Conservation (phyloP, 1,139 yeast genomes). For the Kurtzmaniella quercitrusa region DNA sequence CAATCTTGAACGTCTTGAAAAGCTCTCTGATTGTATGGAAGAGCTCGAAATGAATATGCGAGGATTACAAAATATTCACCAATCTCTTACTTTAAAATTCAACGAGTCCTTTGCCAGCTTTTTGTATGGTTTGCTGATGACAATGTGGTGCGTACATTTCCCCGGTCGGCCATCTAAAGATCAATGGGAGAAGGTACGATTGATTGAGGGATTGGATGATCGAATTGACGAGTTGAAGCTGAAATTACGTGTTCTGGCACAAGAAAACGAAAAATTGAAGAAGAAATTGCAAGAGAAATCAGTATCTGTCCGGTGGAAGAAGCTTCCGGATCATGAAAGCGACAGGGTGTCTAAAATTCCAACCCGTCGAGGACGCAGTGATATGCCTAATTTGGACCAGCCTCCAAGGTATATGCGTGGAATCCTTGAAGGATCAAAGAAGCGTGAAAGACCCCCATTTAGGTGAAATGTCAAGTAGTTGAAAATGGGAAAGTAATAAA, state of each 20-base stretch:
- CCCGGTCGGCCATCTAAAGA: conserved; percentile 37
- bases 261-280: conserved; percentile 25
- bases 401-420: conserved; percentile 45
- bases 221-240: conserved; percentile 20
- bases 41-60: conserved; percentile 48
- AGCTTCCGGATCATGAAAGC: conserved; percentile 2
- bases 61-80: conserved; percentile 46
- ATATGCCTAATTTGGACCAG: conserved; percentile 39
- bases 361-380: conserved; percentile 2
- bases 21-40: conserved; percentile 50
- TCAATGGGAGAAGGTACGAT: conserved; percentile 31
- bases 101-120: conserved; percentile 64
- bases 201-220: conserved; percentile 23
- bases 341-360: conserved; percentile 7
- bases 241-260: conserved; percentile 20
- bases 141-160: conserved; percentile 66
- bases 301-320: conserved; percentile 1
- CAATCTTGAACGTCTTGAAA: conserved; percentile 32
- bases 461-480: conserved; percentile 11
- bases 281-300: conserved; percentile 11
- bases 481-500: neutral
- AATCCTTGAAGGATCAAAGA: conserved; percentile 24
- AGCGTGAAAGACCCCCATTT: conserved; percentile 20
- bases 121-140: conserved; percentile 57
- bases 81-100: conserved; percentile 45